Conservation (phyloP, 169 alveolate genomes). For the Toxoplasma gondii region DNA sequence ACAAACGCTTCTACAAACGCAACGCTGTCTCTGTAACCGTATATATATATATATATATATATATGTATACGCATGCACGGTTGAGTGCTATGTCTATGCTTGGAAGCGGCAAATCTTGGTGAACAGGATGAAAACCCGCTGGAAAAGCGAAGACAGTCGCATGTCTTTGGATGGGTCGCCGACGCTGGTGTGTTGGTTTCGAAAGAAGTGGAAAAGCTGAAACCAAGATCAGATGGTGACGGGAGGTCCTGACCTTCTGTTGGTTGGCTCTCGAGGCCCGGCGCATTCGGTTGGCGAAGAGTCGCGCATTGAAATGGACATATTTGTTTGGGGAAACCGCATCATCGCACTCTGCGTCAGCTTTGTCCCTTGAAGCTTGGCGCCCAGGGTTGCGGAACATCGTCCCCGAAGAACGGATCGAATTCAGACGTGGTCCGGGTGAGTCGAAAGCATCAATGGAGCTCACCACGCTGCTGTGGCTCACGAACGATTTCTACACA, state of each 20-base stretch:
- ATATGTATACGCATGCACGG: background rate
- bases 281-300: constrained; percentile 26
- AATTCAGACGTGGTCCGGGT: background rate
- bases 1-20: too few species aligned
- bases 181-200: too few species aligned
- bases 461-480: constrained; percentile 57
- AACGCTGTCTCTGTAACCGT: too few species aligned
- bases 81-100: too few species aligned
- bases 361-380: background rate
- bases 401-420: background rate
- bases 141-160: too few species aligned
- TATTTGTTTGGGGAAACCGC: constrained; percentile 51
- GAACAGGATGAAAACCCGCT: too few species aligned
- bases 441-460: constrained; percentile 13
- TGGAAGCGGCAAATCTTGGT: too few species aligned
- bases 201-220: too few species aligned
- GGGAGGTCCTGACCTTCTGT: constrained; percentile 18
- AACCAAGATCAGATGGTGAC: too few species aligned
- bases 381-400: background rate
- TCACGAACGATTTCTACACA: constrained; percentile 62
- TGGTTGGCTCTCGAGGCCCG: constrained; percentile 20
- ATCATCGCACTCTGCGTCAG: background rate
- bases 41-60: background rate
- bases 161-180: too few species aligned
- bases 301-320: constrained; percentile 40